These are phyloP conservation scores for Phoma herbarum DNA, from an alignment of 2,329 filamentous ascomycete species.

Conservation along the genomic window DNA sequence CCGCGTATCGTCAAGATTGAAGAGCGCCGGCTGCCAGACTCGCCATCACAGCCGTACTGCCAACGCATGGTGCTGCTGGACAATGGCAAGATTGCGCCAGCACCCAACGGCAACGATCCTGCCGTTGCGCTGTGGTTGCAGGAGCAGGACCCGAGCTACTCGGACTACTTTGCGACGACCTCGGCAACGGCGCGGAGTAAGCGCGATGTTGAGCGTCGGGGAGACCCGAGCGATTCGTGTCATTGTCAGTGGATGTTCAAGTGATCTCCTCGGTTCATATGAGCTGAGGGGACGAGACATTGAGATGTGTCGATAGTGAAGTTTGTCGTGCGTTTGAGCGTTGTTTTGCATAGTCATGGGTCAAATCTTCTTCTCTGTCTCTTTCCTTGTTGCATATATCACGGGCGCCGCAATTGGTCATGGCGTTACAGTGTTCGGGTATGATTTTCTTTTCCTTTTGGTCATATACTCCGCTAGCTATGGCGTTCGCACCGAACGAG, in stretches of 20 bases:
- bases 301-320: conserved; percentile 2
- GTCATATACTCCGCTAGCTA: not conserved
- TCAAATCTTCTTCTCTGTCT: not conserved
- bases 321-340: conserved; percentile 23
- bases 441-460: conserved; percentile 5
- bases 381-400: conserved; percentile 12
- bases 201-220: conserved; percentile 31
- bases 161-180: conserved; percentile 35
- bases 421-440: conserved; percentile 6
- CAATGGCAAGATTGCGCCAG: conserved; percentile 57
- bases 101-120: conserved; percentile 44
- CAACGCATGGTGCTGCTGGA: conserved; percentile 69
- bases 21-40: conserved; percentile 65
- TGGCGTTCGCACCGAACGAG: conserved; percentile 4
- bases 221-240: conserved; percentile 44
- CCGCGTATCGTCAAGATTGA: conserved; percentile 72
- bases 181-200: conserved; percentile 20
- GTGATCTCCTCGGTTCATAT: conserved; percentile 24
- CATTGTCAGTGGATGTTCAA: conserved; percentile 54
- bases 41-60: conserved; percentile 64
- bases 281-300: not conserved
- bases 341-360: conserved; percentile 19
- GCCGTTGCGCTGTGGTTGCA: conserved; percentile 52
- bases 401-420: conserved; percentile 2
- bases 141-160: conserved; percentile 52